These are phyloP conservation scores for Xylariomycetidae sp. DNA, from an alignment of 2,329 filamentous ascomycete species.

Conservation along the genomic window DNA sequence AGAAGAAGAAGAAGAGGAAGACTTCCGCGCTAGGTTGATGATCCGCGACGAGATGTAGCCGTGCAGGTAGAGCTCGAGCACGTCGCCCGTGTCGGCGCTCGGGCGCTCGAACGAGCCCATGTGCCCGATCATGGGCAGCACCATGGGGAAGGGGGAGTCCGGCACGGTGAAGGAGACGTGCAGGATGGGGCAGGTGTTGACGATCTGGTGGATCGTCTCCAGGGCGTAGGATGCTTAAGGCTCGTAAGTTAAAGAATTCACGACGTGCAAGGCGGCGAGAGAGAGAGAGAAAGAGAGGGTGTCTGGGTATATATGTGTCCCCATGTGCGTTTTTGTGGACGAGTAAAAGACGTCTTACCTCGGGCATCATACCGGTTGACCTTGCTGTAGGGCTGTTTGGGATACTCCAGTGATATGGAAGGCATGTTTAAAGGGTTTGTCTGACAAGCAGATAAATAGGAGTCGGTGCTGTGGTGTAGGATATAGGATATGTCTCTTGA, in stretches of 20 bases:
- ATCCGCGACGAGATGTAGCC: slow-evolving; percentile 78
- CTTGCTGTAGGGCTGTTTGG: slow-evolving; percentile 58
- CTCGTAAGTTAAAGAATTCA: neutral
- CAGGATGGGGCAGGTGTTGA: slow-evolving; percentile 70
- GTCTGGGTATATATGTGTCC: too few relatives aligned
- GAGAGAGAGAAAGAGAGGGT: slow-evolving; percentile 1
- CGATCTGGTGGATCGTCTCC: slow-evolving; percentile 66
- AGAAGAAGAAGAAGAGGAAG: neutral
- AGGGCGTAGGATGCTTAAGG: slow-evolving; percentile 65
- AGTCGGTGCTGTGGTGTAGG: too few relatives aligned
- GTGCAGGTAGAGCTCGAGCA: slow-evolving; percentile 75
- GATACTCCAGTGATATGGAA: slow-evolving; percentile 50
- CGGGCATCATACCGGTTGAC: slow-evolving; percentile 63
- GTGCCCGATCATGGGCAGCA: slow-evolving; percentile 81
- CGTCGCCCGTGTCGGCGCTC: slow-evolving; percentile 55
- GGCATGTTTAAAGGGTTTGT: slow-evolving; percentile 38
- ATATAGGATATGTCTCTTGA: too few relatives aligned
- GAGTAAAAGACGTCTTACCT: too few relatives aligned
- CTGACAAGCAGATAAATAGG: too few relatives aligned
- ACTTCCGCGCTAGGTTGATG: slow-evolving; percentile 56
- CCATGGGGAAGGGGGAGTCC: slow-evolving; percentile 66
- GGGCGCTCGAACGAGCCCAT: slow-evolving; percentile 68
- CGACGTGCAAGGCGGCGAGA: neutral
- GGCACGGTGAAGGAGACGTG: slow-evolving; percentile 72
- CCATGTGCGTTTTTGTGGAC: too few relatives aligned